Evolutionary conservation across 2,329 filamentous ascomycete species (phyloP).

Genomic region (Scytalidium sp.): DNA sequence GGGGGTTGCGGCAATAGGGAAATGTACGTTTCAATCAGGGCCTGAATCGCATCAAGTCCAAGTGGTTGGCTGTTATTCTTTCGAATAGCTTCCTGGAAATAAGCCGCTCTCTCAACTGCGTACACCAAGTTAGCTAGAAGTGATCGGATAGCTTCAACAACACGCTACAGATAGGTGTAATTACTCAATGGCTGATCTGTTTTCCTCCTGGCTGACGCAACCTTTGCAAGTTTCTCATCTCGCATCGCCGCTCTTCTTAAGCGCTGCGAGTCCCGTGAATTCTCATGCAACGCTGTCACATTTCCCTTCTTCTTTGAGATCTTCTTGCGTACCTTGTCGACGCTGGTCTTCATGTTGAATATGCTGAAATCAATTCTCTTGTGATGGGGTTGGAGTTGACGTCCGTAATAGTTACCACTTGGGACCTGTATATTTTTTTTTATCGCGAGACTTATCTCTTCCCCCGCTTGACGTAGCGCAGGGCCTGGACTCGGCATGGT

Average conservation of each 20-base stretch:
- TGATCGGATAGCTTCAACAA: conserved; percentile 4
- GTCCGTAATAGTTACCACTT: background rate
- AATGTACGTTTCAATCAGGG: conserved; percentile 60
- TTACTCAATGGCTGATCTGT: conserved; percentile 71
- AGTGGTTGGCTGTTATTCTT: conserved; percentile 50
- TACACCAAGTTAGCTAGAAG: conserved; percentile 11
- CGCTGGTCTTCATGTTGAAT: conserved; percentile 66
- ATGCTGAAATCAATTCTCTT: conserved; percentile 6
- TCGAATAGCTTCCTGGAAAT: conserved; percentile 66
- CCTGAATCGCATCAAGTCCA: conserved; percentile 54
- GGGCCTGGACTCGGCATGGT: conserved; percentile 2
- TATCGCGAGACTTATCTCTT: conserved; percentile 17
- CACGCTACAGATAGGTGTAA: conserved; percentile 25
- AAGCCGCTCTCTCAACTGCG: conserved; percentile 65
- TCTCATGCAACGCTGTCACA: conserved; percentile 76
- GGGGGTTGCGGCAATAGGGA: conserved; percentile 3
- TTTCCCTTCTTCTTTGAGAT: conserved; percentile 76
- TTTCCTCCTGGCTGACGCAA: conserved; percentile 67
- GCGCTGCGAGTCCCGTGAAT: conserved; percentile 80
- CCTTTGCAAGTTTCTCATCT: conserved; percentile 77
- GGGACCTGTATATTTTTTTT: conserved; percentile 9
- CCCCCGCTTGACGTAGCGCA: conserved; percentile 7
- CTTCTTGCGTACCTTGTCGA: conserved; percentile 84
- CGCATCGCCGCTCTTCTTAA: conserved; percentile 75
- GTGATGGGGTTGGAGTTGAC: background rate